phyloP scores from a whole-genome alignment of 345 rosid genomes.

The Dipteronia dyeriana region DNA sequence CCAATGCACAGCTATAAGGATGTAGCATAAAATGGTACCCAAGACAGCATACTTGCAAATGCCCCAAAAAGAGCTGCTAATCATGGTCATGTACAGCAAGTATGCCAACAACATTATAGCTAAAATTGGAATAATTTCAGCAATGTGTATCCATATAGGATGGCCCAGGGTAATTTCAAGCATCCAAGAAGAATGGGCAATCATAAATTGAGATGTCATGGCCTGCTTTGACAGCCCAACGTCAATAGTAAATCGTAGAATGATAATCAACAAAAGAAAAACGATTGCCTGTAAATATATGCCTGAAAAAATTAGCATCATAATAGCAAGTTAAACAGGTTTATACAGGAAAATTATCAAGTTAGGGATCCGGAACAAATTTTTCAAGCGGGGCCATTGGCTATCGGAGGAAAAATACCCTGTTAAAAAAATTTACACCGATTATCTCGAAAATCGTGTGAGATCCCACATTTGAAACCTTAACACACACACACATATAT shows the following conservation, averaged over 20 bases:
- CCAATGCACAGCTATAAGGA: conserved; percentile 79
- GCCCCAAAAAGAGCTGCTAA: conserved; percentile 31
- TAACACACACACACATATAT: too few species aligned
- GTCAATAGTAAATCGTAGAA: conserved; percentile 75
- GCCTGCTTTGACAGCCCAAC: conserved; percentile 94
- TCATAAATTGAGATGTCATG: conserved; percentile 78
- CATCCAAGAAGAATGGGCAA: conserved; percentile 71
- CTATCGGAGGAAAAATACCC: too few species aligned
- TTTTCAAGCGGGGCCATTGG: too few species aligned
- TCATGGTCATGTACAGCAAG: conserved; percentile 39
- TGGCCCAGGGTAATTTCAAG: conserved; percentile 55
- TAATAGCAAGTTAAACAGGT: conserved; percentile 5
- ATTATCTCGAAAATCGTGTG: too few species aligned
- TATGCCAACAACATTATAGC: conserved; percentile 47
- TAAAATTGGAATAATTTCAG: conserved; percentile 59
- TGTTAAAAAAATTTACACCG: too few species aligned
- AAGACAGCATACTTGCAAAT: conserved; percentile 47
- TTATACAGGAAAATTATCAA: background rate
- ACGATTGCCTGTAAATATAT: conserved; percentile 60
- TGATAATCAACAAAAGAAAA: conserved; percentile 61
- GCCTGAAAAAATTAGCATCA: conserved; percentile 27
- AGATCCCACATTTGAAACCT: too few species aligned
- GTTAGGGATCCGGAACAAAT: too few species aligned
- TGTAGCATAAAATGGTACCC: conserved; percentile 59
- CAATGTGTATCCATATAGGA: conserved; percentile 45